Evolutionary conservation across 2,329 filamentous ascomycete species (phyloP).

Genomic region (Aspergillus phoenicis): DNA sequence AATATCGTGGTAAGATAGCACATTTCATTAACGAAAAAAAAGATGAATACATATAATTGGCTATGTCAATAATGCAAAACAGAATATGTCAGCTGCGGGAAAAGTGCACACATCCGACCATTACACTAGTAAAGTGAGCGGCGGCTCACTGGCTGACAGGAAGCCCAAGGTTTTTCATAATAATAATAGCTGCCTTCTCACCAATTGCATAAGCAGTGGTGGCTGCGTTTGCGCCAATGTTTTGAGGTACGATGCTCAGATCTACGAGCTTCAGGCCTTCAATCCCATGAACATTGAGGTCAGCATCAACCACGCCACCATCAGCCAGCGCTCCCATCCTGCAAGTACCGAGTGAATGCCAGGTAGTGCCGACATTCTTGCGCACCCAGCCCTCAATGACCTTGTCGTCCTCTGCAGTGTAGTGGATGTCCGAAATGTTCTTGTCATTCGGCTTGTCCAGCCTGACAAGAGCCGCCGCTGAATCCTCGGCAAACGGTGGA

Average conservation of each 20-base stretch:
- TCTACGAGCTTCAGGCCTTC: not conserved
- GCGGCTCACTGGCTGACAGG: too few species aligned
- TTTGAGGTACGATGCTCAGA: not conserved
- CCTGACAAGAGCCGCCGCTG: not conserved
- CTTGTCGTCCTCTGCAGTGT: constrained; percentile 5
- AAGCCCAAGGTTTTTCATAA: constrained; percentile 2
- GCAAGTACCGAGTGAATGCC: constrained; percentile 3
- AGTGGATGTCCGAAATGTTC: not conserved
- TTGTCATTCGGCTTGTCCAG: too few species aligned
- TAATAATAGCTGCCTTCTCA: not conserved
- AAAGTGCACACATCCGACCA: too few species aligned
- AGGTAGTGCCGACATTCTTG: constrained; percentile 1
- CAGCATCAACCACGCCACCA: constrained; percentile 1
- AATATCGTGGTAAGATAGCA: too few species aligned
- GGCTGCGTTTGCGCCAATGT: not conserved
- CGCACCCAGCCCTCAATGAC: constrained; percentile 9
- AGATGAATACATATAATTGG: too few species aligned
- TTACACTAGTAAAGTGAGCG: too few species aligned
- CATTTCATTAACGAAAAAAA: too few species aligned
- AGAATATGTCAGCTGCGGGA: too few species aligned
- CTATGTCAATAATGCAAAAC: too few species aligned
- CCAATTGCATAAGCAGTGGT: not conserved
- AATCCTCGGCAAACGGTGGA: not conserved
- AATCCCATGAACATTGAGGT: constrained; percentile 2
- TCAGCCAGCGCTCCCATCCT: not conserved